A percentile compares a stretch with the other conserved stretches of the same genome.
These are phyloP conservation scores for Lodderomyces metapsilosis DNA, from an alignment of 1,139 yeast genomes.

Conservation along the genomic window DNA sequence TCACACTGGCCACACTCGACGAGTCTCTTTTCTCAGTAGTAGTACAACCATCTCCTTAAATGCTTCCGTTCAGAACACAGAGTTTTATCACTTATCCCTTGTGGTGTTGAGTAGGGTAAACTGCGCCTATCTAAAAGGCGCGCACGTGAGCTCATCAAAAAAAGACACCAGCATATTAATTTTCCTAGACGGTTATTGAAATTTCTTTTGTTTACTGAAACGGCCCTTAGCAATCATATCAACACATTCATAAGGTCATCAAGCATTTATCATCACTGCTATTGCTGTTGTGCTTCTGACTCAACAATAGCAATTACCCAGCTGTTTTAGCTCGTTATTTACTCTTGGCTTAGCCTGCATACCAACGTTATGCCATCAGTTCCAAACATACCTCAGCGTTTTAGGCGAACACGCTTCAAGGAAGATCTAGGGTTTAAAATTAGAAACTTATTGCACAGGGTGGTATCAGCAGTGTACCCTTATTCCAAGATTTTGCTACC, in stretches of 20 bases:
- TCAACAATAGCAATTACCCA: not conserved
- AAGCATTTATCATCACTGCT: not conserved
- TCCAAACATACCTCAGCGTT: conserved; percentile 3
- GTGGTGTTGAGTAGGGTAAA: not conserved
- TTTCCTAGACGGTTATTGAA: not conserved
- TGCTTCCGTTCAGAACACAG: no score
- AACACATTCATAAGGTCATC: not conserved
- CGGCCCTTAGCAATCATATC: not conserved
- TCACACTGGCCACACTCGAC: no score
- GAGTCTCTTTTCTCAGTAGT: no score
- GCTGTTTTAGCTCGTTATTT: not conserved
- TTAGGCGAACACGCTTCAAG: conserved; percentile 5
- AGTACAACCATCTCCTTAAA: no score
- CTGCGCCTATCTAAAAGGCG: not conserved
- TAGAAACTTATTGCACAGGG: conserved; percentile 25
- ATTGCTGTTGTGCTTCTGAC: not conserved
- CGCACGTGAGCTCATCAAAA: not conserved
- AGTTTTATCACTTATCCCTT: no score
- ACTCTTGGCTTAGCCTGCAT: not conserved
- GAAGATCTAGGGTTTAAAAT: conserved; percentile 19
- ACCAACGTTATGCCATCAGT: not conserved
- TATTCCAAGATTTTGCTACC: conserved; percentile 55
- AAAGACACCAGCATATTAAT: no score
- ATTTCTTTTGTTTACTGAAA: not conserved
- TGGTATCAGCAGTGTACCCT: conserved; percentile 36